Conservation (phyloP, 1,139 yeast genomes). For the Kodamaea alishanica region DNA sequence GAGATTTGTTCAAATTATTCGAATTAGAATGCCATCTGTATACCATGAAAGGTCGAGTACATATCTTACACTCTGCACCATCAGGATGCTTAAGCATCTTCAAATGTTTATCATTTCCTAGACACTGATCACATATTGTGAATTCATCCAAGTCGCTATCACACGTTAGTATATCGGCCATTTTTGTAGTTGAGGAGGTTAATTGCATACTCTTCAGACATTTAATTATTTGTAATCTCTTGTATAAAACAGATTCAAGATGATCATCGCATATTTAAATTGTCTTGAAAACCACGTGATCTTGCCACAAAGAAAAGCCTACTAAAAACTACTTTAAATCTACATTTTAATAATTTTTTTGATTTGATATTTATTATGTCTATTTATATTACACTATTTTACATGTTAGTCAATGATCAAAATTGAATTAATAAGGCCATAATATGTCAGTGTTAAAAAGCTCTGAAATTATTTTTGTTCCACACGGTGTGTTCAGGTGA, state of each 20-base stretch:
- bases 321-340: neutral
- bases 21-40: conserved; percentile 63
- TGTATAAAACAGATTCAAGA: neutral
- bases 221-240: neutral
- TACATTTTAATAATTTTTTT: neutral
- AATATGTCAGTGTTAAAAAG: conserved; percentile 61
- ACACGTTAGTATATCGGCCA: conserved; percentile 1
- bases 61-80: conserved; percentile 75
- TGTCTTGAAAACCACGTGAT: neutral
- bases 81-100: conserved; percentile 69
- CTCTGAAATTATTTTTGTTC: conserved; percentile 56
- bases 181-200: neutral
- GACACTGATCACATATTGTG: conserved; percentile 64
- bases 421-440: neutral
- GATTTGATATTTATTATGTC: conserved; percentile 1
- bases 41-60: conserved; percentile 81
- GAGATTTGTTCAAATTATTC: conserved; percentile 31
- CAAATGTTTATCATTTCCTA: conserved; percentile 61
- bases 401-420: conserved; percentile 10
- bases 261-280: neutral
- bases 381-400: conserved; percentile 3
- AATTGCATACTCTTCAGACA: neutral
- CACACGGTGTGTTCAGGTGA: conserved; percentile 59
- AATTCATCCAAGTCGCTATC: conserved; percentile 10
- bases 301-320: neutral